These are phyloP conservation scores for Backusella parvicylindrica DNA, from an alignment of 192 early-diverging fungal genomes.

Conservation along the genomic window DNA sequence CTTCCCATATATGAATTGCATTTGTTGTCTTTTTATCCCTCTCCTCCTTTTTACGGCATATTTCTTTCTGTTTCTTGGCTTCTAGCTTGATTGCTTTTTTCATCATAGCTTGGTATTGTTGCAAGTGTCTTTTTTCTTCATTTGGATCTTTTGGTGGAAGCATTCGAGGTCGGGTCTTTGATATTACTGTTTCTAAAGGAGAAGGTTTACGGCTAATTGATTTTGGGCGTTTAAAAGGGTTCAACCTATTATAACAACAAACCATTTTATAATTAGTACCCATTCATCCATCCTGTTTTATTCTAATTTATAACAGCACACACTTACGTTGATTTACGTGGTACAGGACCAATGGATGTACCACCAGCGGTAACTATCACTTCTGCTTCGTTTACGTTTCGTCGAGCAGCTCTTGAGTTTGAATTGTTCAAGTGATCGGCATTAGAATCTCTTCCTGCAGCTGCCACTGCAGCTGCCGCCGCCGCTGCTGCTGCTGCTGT, in stretches of 20 bases:
- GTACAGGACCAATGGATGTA: slow-evolving; percentile 4
- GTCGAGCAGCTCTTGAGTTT: slow-evolving; percentile 16
- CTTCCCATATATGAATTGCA: slow-evolving; percentile 33
- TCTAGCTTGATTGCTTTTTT: slow-evolving; percentile 35
- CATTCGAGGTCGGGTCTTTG: slow-evolving; percentile 39
- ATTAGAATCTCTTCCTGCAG: slow-evolving; percentile 5
- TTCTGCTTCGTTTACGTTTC: slow-evolving; percentile 25
- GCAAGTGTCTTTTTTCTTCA: slow-evolving; percentile 40
- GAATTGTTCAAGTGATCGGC: neutral
- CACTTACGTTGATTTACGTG: slow-evolving; percentile 29
- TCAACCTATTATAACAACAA: slow-evolving; percentile 8
- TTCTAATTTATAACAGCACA: neutral
- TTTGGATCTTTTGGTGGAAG: slow-evolving; percentile 37
- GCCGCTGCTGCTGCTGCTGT: neutral
- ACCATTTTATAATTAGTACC: neutral
- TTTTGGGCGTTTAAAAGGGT: slow-evolving; percentile 23
- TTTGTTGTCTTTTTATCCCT: slow-evolving; percentile 31
- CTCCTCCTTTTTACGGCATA: slow-evolving; percentile 31
- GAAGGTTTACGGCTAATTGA: slow-evolving; percentile 25
- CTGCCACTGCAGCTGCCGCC: too few species aligned
- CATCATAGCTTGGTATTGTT: slow-evolving; percentile 42
- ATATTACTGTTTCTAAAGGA: slow-evolving; percentile 36
- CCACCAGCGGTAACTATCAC: slow-evolving; percentile 28
- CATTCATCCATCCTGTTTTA: neutral
- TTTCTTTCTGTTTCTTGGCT: slow-evolving; percentile 31